A percentile compares a stretch with the other conserved stretches of the same genome.
These are phyloP conservation scores for Cydonia oblonga DNA, from an alignment of 331 rosid genomes.

Conservation along the genomic window DNA sequence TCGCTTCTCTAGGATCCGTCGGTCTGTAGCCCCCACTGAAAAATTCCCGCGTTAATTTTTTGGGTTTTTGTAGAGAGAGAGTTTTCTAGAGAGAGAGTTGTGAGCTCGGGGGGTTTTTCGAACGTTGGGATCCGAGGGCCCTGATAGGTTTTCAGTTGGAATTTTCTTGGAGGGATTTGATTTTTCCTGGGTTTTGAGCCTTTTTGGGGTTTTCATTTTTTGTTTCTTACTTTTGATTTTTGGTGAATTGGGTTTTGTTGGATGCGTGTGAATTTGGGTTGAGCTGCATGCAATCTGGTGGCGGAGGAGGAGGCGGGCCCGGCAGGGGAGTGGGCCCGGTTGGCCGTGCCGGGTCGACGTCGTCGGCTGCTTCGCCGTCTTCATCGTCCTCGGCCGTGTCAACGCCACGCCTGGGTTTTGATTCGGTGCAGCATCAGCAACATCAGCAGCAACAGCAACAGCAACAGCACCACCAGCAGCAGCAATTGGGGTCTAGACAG, in stretches of 20 bases:
- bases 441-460: conserved; percentile 1
- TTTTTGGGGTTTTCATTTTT: conserved; percentile 2
- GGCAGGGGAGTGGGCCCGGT: conserved; percentile 64
- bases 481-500: conserved; percentile 79
- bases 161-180: conserved; percentile 30
- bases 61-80: conserved; percentile 22
- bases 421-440: conserved; percentile 53
- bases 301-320: conserved; percentile 57
- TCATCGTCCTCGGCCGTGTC: conserved; percentile 83
- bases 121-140: conserved; percentile 61
- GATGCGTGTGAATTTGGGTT: conserved; percentile 24
- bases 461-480: too few relatives aligned
- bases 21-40: conserved; percentile 21
- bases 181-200: conserved; percentile 8
- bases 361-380: conserved; percentile 82
- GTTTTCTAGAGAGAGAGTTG: conserved; percentile 29
- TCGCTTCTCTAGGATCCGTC: conserved; percentile 45
- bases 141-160: conserved; percentile 17
- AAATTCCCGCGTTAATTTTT: conserved; percentile 27
- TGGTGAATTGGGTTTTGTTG: conserved; percentile 24
- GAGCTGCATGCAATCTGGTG: conserved; percentile 76
- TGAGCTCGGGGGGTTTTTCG: conserved; percentile 15
- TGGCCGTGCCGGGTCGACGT: conserved; percentile 55
- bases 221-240: background rate
- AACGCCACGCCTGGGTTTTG: conserved; percentile 74